Evolutionary conservation across 306 rosid genomes (phyloP).

Genomic region (Dalbergia cochinchinensis): DNA sequence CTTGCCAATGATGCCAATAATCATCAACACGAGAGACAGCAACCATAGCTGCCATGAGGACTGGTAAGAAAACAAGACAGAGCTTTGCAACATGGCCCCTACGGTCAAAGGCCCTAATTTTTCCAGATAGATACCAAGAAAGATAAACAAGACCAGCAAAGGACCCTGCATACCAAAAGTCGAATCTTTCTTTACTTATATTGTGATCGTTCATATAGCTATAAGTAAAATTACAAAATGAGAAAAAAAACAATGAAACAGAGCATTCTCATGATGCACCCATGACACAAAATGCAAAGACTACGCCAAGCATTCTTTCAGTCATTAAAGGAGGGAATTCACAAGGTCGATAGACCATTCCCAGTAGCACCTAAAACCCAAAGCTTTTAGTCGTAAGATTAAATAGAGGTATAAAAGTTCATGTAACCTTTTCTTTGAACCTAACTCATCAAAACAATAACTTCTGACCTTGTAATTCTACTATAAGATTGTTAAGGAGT

Average conservation of each 20-base stretch:
- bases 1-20: conserved; percentile 99
- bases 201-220: conserved; percentile 32
- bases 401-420: conserved; percentile 6
- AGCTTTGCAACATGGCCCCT: conserved; percentile 87
- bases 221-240: conserved; percentile 38
- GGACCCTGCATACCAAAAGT: conserved; percentile 72
- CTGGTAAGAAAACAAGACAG: conserved; percentile 71
- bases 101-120: conserved; percentile 79
- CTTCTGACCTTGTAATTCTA: conserved; percentile 21
- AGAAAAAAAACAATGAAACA: conserved; percentile 30
- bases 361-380: conserved; percentile 7
- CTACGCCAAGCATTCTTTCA: not conserved
- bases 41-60: conserved; percentile 79
- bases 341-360: conserved; percentile 15
- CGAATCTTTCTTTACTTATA: conserved; percentile 35
- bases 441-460: conserved; percentile 22
- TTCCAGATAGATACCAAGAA: conserved; percentile 87
- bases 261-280: conserved; percentile 23
- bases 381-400: not conserved
- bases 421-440: conserved; percentile 14
- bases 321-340: not conserved
- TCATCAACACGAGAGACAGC: conserved; percentile 94
- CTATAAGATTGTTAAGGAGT: conserved; percentile 40
- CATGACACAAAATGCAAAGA: conserved; percentile 12
- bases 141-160: conserved; percentile 89